Evolutionary conservation across 2,329 filamentous ascomycete species (phyloP), one percentile per base, ranked within the genome.

Genomic region (Colletotrichum falcatum): DNA sequence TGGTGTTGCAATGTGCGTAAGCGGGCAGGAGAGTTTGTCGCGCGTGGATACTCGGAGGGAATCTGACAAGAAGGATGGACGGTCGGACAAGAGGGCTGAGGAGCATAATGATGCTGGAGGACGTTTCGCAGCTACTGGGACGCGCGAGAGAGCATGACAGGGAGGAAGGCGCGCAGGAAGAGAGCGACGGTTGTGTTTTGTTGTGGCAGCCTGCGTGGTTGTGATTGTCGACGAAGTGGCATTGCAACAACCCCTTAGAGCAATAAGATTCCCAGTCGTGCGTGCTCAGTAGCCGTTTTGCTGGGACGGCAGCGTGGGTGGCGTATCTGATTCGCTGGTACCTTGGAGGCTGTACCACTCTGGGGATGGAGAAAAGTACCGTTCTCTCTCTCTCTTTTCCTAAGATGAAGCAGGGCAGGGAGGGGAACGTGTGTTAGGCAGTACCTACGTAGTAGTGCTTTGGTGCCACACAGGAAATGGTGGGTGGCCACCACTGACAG

Each of bases 81-180:
- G 67, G 60, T 66, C 61, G 65, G 65, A 66, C 69, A 61, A 71
- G 55, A 70, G 60, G 65, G 66, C 61, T 71, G 66, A 44, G 64
- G 58, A 70, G 65, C 69, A 71, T 71, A 71, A 70, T 71, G 69
- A 70, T 71, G 69, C 69, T 65, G 69, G 66, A 55, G 49, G 65
- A 44, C 42, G 60, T 71, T 71, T 61, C 61, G 60, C 58, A 70
- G 65, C 65, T 71, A 71, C 44, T 54, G 39, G 16, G 53, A 63
- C 37, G 37, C 59, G 58, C 65, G 46, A n/a, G 30, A 56, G 65
- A 55, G 64, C 68, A 71, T 71, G 59, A n/a, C 59, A 58, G 35
- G 54, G 37, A 46, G 54, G 39, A 70, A 39, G 20, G 33, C 28
- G 35, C 55, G 42, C 16, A 49, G 42, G 33, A 58, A 42, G 54